phyloP scores from a whole-genome alignment of 345 rosid species.

The Bruguiera sexangula region DNA sequence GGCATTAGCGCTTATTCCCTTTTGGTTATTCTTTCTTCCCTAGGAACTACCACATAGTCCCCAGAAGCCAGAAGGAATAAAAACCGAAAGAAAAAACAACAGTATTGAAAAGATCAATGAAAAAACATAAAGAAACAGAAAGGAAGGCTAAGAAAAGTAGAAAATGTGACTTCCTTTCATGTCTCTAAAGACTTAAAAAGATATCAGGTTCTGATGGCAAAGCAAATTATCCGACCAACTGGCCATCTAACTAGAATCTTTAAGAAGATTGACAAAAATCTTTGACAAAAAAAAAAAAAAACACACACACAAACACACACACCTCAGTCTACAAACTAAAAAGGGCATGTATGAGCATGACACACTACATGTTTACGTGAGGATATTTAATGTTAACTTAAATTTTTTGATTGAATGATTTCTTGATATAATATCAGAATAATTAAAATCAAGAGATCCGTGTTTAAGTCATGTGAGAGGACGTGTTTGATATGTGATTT shows the following conservation, averaged over 20 bases:
- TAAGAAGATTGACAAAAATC: constrained; percentile 22
- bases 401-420: too few relatives aligned
- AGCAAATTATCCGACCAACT: neutral
- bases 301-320: neutral
- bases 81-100: neutral
- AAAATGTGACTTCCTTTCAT: neutral
- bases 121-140: neutral
- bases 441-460: too few relatives aligned
- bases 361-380: neutral
- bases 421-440: too few relatives aligned
- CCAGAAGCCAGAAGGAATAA: neutral
- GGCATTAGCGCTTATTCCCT: constrained; percentile 55
- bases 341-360: neutral
- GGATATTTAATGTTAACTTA: neutral
- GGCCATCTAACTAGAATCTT: constrained; percentile 26
- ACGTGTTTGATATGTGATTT: too few relatives aligned
- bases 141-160: neutral
- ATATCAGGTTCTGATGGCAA: neutral
- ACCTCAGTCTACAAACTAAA: neutral
- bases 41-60: constrained; percentile 4
- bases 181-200: neutral
- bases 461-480: too few relatives aligned
- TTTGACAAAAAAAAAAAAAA: constrained; percentile 8
- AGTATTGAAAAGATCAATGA: neutral
- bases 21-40: neutral